These are phyloP conservation scores for Adenanthera pavonina DNA, from an alignment of 306 rosid species.

Conservation along the genomic window DNA sequence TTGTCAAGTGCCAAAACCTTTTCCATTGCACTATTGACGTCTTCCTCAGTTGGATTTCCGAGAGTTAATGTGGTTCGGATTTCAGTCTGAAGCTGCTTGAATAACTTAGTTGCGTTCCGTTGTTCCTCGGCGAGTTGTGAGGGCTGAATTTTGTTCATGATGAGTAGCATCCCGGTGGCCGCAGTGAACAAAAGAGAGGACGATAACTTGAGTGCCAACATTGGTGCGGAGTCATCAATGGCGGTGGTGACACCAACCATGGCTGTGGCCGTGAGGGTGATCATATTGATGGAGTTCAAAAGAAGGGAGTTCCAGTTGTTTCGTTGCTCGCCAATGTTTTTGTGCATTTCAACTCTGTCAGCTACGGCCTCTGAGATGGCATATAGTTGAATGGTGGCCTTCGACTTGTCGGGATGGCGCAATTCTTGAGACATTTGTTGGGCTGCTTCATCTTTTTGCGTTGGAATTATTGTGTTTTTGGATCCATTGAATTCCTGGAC, in stretches of 20 bases:
- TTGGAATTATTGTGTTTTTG: neutral
- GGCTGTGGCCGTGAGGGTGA: slow-evolving; percentile 66
- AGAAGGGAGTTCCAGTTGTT: slow-evolving; percentile 69
- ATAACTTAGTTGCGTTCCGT: slow-evolving; percentile 58
- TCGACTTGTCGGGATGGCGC: neutral
- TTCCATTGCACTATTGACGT: slow-evolving; percentile 32
- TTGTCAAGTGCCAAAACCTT: neutral
- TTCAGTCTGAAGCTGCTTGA: slow-evolving; percentile 48
- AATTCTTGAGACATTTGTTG: neutral
- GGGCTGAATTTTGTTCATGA: slow-evolving; percentile 65
- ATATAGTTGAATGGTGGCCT: slow-evolving; percentile 45
- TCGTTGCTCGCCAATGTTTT: slow-evolving; percentile 53
- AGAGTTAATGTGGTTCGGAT: slow-evolving; percentile 45
- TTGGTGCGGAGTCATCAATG: slow-evolving; percentile 1
- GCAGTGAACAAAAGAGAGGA: slow-evolving; percentile 60
- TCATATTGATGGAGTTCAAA: slow-evolving; percentile 57
- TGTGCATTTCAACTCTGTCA: slow-evolving; percentile 67
- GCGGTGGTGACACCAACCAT: slow-evolving; percentile 51
- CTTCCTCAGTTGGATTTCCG: slow-evolving; percentile 36
- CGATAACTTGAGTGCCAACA: slow-evolving; percentile 41
- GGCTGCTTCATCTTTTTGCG: neutral
- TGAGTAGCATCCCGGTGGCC: slow-evolving; percentile 55
- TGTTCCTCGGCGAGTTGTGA: slow-evolving; percentile 40
- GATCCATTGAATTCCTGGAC: slow-evolving; percentile 30
- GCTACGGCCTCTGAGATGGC: slow-evolving; percentile 54